A percentile compares a stretch with the other conserved stretches of the same genome.
These are phyloP conservation scores for Penicillium sp. DNA, from an alignment of 2,329 filamentous ascomycete species.

Conservation along the genomic window DNA sequence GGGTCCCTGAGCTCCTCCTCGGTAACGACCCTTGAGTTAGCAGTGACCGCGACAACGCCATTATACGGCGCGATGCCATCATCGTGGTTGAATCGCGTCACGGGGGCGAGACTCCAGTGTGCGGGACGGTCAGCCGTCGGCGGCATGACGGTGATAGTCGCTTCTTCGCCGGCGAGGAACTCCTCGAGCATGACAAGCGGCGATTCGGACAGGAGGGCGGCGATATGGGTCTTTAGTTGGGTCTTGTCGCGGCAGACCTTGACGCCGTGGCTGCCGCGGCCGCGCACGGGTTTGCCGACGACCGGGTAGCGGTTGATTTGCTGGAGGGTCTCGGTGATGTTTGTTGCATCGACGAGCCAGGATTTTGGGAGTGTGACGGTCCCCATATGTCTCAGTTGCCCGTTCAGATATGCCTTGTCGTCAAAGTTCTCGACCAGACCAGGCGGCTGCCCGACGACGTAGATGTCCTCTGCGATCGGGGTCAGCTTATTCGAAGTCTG, in stretches of 20 bases:
- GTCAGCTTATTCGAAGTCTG: constrained; percentile 47
- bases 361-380: constrained; percentile 48
- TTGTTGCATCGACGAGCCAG: constrained; percentile 36
- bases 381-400: constrained; percentile 43
- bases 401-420: constrained; percentile 57
- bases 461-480: constrained; percentile 36
- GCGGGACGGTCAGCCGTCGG: constrained; percentile 37
- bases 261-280: constrained; percentile 57
- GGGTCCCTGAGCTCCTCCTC: constrained; percentile 39
- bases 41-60: constrained; percentile 52
- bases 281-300: constrained; percentile 56
- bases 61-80: constrained; percentile 57
- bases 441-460: constrained; percentile 54
- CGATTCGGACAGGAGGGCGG: constrained; percentile 42
- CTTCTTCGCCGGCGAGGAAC: constrained; percentile 55
- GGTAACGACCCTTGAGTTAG: constrained; percentile 51
- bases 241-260: constrained; percentile 47
- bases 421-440: constrained; percentile 55
- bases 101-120: constrained; percentile 53
- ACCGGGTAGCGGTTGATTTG: constrained; percentile 43
- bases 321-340: constrained; percentile 15
- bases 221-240: constrained; percentile 44
- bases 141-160: constrained; percentile 59
- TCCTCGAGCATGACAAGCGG: constrained; percentile 53
- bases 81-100: constrained; percentile 54